phyloP scores from a whole-genome alignment of 805 yeast species.

The Saitoella complicata region DNA sequence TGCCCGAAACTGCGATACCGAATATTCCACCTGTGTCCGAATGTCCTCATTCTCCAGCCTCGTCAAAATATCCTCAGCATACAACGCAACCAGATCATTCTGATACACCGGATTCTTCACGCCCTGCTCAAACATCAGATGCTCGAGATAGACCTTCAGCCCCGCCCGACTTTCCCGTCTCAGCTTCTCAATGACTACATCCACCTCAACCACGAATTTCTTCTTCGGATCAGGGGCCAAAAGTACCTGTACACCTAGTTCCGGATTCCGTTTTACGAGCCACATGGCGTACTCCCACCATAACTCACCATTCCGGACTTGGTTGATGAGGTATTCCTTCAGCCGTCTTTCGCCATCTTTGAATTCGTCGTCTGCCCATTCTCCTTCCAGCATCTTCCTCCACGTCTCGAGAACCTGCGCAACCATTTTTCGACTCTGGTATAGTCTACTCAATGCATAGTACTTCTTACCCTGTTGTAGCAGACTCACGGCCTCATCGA shows the following conservation, averaged over 20 bases:
- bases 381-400: slow-evolving; percentile 16
- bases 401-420: slow-evolving; percentile 17
- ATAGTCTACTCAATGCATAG: slow-evolving; percentile 18
- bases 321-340: slow-evolving; percentile 13
- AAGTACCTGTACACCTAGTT: slow-evolving; percentile 21
- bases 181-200: slow-evolving; percentile 18
- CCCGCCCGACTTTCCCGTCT: slow-evolving; percentile 21
- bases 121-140: slow-evolving; percentile 17
- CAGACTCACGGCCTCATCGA: slow-evolving; percentile 14
- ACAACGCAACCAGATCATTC: slow-evolving; percentile 20
- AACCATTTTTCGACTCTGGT: slow-evolving; percentile 13
- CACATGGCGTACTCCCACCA: slow-evolving; percentile 25
- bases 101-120: slow-evolving; percentile 15
- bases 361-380: slow-evolving; percentile 15
- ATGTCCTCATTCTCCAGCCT: slow-evolving; percentile 11
- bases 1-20: slow-evolving; percentile 15
- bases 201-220: slow-evolving; percentile 17
- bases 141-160: slow-evolving; percentile 23
- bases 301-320: slow-evolving; percentile 16
- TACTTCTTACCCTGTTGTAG: slow-evolving; percentile 14
- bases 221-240: slow-evolving; percentile 13
- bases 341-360: slow-evolving; percentile 17
- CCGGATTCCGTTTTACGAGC: slow-evolving; percentile 18
- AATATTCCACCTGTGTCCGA: slow-evolving; percentile 9
- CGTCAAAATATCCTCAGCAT: slow-evolving; percentile 21